Percentiles rank a stretch among this genome's conserved stretches.
Evolutionary conservation across 108 stramenopile species (phyloP).

Genomic region (Discostella stelligeroides): DNA sequence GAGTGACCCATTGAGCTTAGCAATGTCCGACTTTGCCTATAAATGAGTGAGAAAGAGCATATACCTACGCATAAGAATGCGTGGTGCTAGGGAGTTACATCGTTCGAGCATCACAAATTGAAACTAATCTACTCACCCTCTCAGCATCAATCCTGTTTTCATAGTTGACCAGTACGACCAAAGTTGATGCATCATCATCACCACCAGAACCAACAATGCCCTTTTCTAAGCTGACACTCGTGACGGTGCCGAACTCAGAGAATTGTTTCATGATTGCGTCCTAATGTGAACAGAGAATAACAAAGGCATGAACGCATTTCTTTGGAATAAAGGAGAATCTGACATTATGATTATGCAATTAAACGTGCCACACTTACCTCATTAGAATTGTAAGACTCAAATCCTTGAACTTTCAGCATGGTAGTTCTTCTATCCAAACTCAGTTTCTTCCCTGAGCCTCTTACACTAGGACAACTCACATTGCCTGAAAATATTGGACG

Average conservation of each 20-base stretch:
- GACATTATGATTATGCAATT: no score
- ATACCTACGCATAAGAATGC: no score
- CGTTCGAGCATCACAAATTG: no score
- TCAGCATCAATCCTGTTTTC: slow-evolving; percentile 31
- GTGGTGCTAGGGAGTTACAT: no score
- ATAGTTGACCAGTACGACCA: slow-evolving; percentile 23
- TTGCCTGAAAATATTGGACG: slow-evolving; percentile 12
- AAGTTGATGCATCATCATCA: not conserved
- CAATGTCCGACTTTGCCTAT: slow-evolving; percentile 21
- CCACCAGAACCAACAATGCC: no score
- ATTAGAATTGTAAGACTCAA: slow-evolving; percentile 1
- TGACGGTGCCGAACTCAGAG: slow-evolving; percentile 19
- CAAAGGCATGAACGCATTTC: not conserved
- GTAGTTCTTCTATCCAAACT: slow-evolving; percentile 44
- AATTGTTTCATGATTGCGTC: slow-evolving; percentile 29
- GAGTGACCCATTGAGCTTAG: slow-evolving; percentile 23
- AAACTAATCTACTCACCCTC: slow-evolving; percentile 18
- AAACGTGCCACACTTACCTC: not conserved
- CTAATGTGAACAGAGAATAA: not conserved
- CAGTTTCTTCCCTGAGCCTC: slow-evolving; percentile 15
- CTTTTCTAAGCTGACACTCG: slow-evolving; percentile 19
- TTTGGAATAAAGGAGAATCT: no score
- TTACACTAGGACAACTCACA: not conserved
- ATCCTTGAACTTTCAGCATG: slow-evolving; percentile 34
- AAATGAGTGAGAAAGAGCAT: no score